A percentile compares a stretch with the other conserved stretches of the same genome.
These are phyloP conservation scores for Starmerella floris DNA, from an alignment of 805 yeast species.

Conservation along the genomic window DNA sequence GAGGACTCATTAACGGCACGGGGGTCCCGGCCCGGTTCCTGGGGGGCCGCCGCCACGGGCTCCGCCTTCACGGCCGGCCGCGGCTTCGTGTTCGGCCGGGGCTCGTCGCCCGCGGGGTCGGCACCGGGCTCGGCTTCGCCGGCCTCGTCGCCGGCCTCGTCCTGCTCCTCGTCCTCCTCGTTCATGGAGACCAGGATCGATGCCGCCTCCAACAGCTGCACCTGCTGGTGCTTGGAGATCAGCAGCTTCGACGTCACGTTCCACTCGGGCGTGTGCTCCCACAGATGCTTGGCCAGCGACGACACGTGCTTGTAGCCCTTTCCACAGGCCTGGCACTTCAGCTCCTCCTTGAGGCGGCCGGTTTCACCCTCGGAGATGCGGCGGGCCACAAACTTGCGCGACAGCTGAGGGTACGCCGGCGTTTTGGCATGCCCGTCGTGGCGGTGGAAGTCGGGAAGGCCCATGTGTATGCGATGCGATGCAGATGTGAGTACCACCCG, in stretches of 20 bases:
- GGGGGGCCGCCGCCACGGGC: neutral
- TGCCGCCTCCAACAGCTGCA: slow-evolving; percentile 52
- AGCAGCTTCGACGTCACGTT: slow-evolving; percentile 66
- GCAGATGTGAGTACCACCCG: too few relatives aligned
- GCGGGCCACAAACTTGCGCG: slow-evolving; percentile 55
- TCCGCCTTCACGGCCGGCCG: neutral
- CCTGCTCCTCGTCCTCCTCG: slow-evolving; percentile 25
- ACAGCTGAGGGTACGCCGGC: slow-evolving; percentile 18
- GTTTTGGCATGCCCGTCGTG: neutral
- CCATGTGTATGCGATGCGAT: too few relatives aligned
- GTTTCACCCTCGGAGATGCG: slow-evolving; percentile 78
- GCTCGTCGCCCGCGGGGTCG: neutral
- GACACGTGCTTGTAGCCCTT: slow-evolving; percentile 82
- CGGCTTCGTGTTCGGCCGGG: neutral
- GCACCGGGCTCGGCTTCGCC: neutral
- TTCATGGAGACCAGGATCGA: slow-evolving; percentile 65
- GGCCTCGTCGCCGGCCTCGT: slow-evolving; percentile 15
- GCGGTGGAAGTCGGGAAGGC: neutral
- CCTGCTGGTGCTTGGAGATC: slow-evolving; percentile 81
- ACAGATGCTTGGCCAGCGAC: slow-evolving; percentile 73
- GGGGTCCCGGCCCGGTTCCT: neutral
- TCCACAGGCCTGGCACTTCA: slow-evolving; percentile 83
- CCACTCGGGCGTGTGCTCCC: slow-evolving; percentile 97
- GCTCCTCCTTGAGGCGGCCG: slow-evolving; percentile 69
- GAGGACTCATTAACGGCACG: neutral